These are phyloP conservation scores for Nidula microcarpa DNA, from an alignment of 768 basidiomycete species.

Conservation along the genomic window DNA sequence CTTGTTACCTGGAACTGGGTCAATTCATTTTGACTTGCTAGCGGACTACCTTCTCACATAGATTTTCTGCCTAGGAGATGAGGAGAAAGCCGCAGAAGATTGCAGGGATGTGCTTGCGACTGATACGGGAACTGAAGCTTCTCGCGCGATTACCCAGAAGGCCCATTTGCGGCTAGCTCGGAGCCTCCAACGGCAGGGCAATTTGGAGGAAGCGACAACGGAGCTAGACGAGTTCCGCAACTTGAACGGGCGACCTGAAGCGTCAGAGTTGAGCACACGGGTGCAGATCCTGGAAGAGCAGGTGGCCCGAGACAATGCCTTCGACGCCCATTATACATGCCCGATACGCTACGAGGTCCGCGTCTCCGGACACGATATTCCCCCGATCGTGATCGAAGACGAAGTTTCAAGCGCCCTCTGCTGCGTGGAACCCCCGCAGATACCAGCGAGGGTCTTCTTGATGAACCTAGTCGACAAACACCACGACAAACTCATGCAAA, in stretches of 20 bases:
- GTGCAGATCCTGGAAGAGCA: neutral
- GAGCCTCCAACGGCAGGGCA: constrained; percentile 2
- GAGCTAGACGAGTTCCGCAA: constrained; percentile 4
- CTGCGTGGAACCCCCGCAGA: neutral
- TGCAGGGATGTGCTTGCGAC: neutral
- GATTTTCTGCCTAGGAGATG: neutral
- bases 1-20: constrained; percentile 7
- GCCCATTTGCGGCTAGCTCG: constrained; percentile 5
- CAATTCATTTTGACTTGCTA: neutral
- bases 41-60: too few species aligned
- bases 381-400: constrained; percentile 3
- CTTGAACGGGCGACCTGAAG: neutral
- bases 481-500: constrained; percentile 3
- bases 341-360: constrained; percentile 1
- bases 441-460: constrained; percentile 1
- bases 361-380: neutral
- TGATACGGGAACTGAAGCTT: neutral
- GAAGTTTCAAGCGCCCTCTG: neutral
- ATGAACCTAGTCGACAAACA: constrained; percentile 3
- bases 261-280: neutral
- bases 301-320: neutral
- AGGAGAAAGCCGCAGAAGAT: constrained; percentile 1
- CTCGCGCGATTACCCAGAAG: constrained; percentile 3
- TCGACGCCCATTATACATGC: neutral
- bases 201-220: constrained; percentile 1